A percentile compares a stretch with the other conserved stretches of the same genome.
Evolutionary conservation across 1,139 yeast species (phyloP).

Genomic region (Oligophagozyma castellii): DNA sequence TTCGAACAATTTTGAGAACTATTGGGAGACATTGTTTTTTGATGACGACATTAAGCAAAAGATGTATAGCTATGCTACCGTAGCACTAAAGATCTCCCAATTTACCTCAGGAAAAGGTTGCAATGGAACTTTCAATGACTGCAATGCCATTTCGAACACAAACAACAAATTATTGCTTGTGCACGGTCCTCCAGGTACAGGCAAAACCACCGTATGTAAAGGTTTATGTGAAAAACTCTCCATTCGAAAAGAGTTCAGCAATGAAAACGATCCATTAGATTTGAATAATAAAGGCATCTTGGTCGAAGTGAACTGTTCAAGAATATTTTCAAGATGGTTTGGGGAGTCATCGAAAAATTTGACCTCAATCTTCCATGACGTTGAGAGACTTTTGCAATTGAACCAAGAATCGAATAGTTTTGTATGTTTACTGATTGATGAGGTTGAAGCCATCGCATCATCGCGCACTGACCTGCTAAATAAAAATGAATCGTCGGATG

Average conservation of each 20-base stretch:
- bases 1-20: conserved; percentile 14
- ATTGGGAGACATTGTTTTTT: conserved; percentile 25
- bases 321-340: conserved; percentile 29
- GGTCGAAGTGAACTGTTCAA: conserved; percentile 27
- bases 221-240: conserved; percentile 27
- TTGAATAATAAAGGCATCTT: conserved; percentile 14
- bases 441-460: conserved; percentile 29
- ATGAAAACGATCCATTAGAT: no score
- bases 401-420: conserved; percentile 10
- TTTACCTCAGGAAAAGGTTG: conserved; percentile 1
- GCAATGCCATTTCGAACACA: neutral
- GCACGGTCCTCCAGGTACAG: conserved; percentile 41
- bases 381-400: conserved; percentile 15
- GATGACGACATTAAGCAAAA: conserved; percentile 18
- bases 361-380: conserved; percentile 23
- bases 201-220: conserved; percentile 36
- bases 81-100: conserved; percentile 17
- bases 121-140: conserved; percentile 1
- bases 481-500: conserved; percentile 28
- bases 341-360: conserved; percentile 26
- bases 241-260: conserved; percentile 1
- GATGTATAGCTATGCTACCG: conserved; percentile 20
- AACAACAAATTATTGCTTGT: conserved; percentile 24
- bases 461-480: conserved; percentile 24
- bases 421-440: conserved; percentile 27